Evolutionary conservation across 2,329 filamentous ascomycete genomes (phyloP).

Genomic region (Tolypocladium cylindrosporum): DNA sequence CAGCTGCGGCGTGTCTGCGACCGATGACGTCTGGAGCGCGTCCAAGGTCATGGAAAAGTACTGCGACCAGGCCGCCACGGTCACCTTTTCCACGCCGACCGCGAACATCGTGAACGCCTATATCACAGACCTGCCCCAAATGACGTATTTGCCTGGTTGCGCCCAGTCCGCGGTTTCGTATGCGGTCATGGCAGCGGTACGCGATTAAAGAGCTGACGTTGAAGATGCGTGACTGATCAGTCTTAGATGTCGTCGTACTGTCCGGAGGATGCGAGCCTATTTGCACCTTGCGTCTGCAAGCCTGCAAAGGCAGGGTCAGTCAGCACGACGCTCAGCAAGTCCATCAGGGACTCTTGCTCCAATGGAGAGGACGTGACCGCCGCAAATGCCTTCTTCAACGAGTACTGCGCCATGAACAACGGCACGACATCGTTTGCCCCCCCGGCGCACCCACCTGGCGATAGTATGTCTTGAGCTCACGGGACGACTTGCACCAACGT

Average conservation of each 20-base stretch:
- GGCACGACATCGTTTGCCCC: constrained; percentile 39
- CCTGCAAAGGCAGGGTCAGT: constrained; percentile 34
- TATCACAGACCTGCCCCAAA: constrained; percentile 37
- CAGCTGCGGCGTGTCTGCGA: constrained; percentile 35
- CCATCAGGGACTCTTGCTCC: constrained; percentile 33
- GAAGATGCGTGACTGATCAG: neutral
- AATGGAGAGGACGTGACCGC: constrained; percentile 35
- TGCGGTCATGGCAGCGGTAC: constrained; percentile 19
- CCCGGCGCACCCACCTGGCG: constrained; percentile 36
- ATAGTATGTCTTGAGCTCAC: constrained; percentile 28
- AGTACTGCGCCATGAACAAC: constrained; percentile 39
- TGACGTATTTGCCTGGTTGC: constrained; percentile 28
- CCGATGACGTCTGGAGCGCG: constrained; percentile 37
- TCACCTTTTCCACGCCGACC: constrained; percentile 31
- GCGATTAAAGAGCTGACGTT: neutral
- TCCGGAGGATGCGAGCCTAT: constrained; percentile 26
- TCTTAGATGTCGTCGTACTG: constrained; percentile 22
- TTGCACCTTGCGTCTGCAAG: constrained; percentile 43
- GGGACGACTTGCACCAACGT: too few species aligned
- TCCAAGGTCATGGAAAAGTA: constrained; percentile 34
- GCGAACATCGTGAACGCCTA: constrained; percentile 31
- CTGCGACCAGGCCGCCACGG: constrained; percentile 30
- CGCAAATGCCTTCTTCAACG: constrained; percentile 38
- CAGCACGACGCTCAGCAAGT: constrained; percentile 30
- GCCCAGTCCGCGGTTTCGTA: constrained; percentile 18